Conservation (phyloP, 768 basidiomycete species). For the Collybia sordida region DNA sequence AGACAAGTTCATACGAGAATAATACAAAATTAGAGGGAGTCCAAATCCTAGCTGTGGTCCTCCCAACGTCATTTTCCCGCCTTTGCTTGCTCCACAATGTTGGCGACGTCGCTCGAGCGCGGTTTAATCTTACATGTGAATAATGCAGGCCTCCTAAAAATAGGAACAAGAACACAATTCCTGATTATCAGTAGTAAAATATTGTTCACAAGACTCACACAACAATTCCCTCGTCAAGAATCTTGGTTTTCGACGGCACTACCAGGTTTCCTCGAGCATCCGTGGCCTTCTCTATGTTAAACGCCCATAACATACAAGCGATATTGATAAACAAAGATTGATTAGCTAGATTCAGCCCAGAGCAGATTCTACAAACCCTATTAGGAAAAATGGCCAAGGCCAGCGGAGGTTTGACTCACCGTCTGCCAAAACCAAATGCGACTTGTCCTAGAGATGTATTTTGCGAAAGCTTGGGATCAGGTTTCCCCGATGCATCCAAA, state of each 20-base stretch:
- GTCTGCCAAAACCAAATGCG: conserved; percentile 6
- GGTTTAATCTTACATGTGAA: conserved; percentile 2
- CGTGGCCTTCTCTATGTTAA: conserved; percentile 28
- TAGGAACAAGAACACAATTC: too few relatives aligned
- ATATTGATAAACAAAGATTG: conserved; percentile 45
- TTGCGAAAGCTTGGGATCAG: too few relatives aligned
- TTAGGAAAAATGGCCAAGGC: background rate
- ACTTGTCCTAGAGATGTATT: too few relatives aligned
- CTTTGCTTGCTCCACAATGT: background rate
- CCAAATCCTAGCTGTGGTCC: too few relatives aligned
- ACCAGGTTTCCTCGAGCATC: background rate
- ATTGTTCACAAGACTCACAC: background rate
- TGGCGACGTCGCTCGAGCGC: background rate
- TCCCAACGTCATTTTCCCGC: background rate
- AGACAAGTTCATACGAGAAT: too few relatives aligned
- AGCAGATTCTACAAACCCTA: conserved; percentile 34
- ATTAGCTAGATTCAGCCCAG: conserved; percentile 44
- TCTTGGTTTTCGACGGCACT: background rate
- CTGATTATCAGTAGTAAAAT: too few relatives aligned
- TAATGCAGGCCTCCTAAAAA: background rate
- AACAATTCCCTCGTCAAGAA: background rate
- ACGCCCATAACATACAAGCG: conserved; percentile 47
- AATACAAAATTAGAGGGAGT: too few relatives aligned
- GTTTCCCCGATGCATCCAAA: too few relatives aligned
- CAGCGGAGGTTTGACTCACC: background rate